Base-by-base conservation (phyloP, 768 basidiomycete species). In the Leucocoprinus sp. region DNA sequence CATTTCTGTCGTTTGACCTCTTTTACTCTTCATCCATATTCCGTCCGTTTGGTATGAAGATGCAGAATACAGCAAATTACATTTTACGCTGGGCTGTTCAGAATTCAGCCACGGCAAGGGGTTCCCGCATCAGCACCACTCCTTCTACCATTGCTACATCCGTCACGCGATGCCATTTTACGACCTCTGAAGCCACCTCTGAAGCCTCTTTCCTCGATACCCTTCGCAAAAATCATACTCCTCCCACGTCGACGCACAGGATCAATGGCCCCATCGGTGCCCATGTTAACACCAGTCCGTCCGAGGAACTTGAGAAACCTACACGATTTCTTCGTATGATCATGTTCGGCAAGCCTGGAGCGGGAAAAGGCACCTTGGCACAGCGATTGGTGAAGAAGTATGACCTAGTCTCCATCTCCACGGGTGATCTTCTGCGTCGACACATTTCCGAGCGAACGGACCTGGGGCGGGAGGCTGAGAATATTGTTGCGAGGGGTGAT, bases 361-460 rank as follows among this genome's bases (percentile, higher is more conserved):
- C 84, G 37, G 85, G 85, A 46, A 88, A 95, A 67, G 92, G 92
- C 26, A 95, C 92, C 0, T 71, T 93, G 33, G 74, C 84, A 1
- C 70, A 75, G 12, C 74, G 83, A 34, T 74, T 95, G 22, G 78
- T 87, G 47, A 74, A 80, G 51, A 86, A 88, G 60, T 92, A 88
- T 59, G 81, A 89, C 56, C 76, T 93, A 42, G 54, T 82, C 34
- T 74, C 80, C 6, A 63, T 93, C 39, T 90, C 86, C 6, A 85
- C 86, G 2, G 92, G 91, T 7, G 92, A 96, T 60, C 67, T 93
- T 29, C 65, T 96, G 54, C 72, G 92, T 51, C 82, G 85, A 52
- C 86, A 96, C 53, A 91, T 96, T 49, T 70, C 74, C 11, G 78
- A 86, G 52, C 66, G 81, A 51, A 88, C 86, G 1, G 72, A 78